A percentile compares a stretch with the other conserved stretches of the same genome.
phyloP scores from a whole-genome alignment of 495 filamentous ascomycete species.

The Geoglossum glabrum region DNA sequence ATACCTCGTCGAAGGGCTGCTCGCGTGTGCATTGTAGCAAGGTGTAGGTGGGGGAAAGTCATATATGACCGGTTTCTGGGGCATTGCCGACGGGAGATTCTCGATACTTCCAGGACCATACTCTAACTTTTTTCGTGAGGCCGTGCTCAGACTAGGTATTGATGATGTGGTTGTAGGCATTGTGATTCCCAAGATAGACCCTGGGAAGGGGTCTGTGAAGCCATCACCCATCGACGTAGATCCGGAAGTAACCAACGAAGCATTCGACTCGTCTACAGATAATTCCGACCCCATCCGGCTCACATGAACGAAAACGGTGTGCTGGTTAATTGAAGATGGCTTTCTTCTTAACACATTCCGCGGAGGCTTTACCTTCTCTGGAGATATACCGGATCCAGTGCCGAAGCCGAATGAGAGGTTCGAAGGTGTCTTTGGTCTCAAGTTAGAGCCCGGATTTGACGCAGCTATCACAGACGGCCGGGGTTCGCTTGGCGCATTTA shows the following conservation, averaged over 20 bases:
- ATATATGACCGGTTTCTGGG: not conserved
- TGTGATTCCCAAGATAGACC: not conserved
- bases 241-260: not conserved
- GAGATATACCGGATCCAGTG: not conserved
- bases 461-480: not conserved
- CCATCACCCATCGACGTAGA: not conserved
- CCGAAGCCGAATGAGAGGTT: not conserved
- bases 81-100: not conserved
- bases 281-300: not conserved
- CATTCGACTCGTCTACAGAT: not conserved
- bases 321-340: conserved; percentile 4
- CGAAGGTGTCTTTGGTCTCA: not conserved
- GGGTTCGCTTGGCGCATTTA: not conserved
- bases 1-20: conserved; percentile 79
- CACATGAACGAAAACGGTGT: not conserved
- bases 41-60: conserved; percentile 4
- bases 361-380: not conserved
- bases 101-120: not conserved
- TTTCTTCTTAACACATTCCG: conserved; percentile 4
- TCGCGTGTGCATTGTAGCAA: conserved; percentile 11
- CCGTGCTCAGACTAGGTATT: not conserved
- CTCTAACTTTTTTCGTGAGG: not conserved
- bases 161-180: not conserved
- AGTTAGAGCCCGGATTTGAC: not conserved
- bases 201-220: not conserved